Evolutionary conservation across 2,329 filamentous ascomycete species (phyloP).

Genomic region (Apiospora phragmitis): DNA sequence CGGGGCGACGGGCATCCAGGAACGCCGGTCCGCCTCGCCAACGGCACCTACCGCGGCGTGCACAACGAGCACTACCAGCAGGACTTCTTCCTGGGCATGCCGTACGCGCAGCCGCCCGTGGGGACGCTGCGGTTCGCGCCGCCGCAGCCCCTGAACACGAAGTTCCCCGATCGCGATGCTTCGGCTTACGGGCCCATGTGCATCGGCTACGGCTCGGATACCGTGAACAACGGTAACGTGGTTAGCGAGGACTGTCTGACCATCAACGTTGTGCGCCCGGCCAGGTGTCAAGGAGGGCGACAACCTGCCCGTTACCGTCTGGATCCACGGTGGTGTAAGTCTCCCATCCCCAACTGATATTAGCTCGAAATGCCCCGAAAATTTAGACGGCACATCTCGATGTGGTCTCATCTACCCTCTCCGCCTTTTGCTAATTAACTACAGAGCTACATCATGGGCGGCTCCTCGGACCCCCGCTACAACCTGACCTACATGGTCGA

Average conservation of each 20-base stretch:
- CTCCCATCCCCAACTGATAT: constrained; percentile 28
- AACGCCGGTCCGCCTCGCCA: constrained; percentile 32
- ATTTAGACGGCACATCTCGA: neutral
- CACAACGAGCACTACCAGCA: constrained; percentile 38
- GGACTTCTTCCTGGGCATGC: constrained; percentile 49
- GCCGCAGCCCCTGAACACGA: constrained; percentile 46
- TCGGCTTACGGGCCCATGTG: constrained; percentile 47
- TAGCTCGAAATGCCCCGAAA: neutral
- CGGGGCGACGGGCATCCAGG: neutral
- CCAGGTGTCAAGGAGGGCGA: constrained; percentile 36
- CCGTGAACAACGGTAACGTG: constrained; percentile 4
- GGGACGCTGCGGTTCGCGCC: constrained; percentile 44
- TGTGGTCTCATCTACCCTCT: neutral
- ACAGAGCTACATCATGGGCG: constrained; percentile 25
- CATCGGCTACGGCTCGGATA: constrained; percentile 46
- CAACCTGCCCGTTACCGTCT: constrained; percentile 57
- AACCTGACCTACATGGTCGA: constrained; percentile 43
- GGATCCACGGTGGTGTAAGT: constrained; percentile 53
- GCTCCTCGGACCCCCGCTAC: constrained; percentile 49
- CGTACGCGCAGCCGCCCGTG: constrained; percentile 47
- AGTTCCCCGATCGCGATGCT: constrained; percentile 41
- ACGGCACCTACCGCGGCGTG: constrained; percentile 44
- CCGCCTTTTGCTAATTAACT: neutral
- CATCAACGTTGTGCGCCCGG: constrained; percentile 60
- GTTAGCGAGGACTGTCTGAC: constrained; percentile 59